Conservation (phyloP, 495 filamentous ascomycete species). For the Pyrenula massariospora region DNA sequence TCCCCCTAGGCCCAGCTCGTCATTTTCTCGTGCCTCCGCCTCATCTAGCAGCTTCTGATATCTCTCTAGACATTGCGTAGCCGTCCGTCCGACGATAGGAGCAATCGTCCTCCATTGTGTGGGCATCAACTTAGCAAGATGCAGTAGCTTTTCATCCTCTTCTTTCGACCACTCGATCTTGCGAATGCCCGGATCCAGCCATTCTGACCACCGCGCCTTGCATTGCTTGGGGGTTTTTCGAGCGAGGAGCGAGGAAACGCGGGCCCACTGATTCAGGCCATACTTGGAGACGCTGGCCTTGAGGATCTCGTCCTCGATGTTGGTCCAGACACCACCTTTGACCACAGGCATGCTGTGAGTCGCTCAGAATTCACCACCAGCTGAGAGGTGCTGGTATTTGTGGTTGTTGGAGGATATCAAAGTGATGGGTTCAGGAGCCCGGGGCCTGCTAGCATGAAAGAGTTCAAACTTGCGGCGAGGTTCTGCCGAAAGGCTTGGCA, state of each 20-base stretch:
- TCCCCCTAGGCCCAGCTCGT: constrained; percentile 73
- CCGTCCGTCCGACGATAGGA: constrained; percentile 89
- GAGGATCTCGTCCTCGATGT: constrained; percentile 89
- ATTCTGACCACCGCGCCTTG: constrained; percentile 96
- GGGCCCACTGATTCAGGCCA: constrained; percentile 97
- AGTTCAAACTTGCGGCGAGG: too few relatives aligned
- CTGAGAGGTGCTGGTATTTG: too few relatives aligned
- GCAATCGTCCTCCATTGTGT: constrained; percentile 99
- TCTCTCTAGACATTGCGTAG: constrained; percentile 90
- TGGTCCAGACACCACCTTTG: constrained; percentile 90
- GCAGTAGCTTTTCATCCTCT: constrained; percentile 94
- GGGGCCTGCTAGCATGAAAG: too few relatives aligned
- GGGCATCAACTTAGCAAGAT: constrained; percentile 95
- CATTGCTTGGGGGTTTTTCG: constrained; percentile 98
- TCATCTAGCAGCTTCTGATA: constrained; percentile 96
- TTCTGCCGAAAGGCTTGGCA: too few relatives aligned
- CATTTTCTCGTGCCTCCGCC: constrained; percentile 79
- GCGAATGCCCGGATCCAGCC: constrained; percentile 92
- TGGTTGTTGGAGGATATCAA: too few relatives aligned
- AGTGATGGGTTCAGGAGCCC: too few relatives aligned
- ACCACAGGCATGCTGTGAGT: constrained; percentile 99
- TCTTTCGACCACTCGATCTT: constrained; percentile 99
- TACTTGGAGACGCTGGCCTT: constrained; percentile 95
- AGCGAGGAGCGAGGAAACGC: constrained; percentile 91
- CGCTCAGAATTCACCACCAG: too few relatives aligned